Conservation (phyloP, 345 rosid species). For the Zanthoxylum bungeanum region DNA sequence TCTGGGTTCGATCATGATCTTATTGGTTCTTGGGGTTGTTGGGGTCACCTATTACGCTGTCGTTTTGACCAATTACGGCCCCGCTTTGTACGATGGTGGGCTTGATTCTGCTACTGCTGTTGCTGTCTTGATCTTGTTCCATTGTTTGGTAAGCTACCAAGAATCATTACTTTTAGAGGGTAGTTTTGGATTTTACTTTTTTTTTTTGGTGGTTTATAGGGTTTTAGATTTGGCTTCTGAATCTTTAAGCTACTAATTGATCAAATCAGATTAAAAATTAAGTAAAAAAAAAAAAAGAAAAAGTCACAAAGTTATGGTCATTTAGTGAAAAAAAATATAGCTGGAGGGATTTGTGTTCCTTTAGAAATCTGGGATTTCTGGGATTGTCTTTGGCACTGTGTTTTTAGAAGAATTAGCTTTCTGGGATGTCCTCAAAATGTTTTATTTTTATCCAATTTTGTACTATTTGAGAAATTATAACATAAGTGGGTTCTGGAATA, state of each 20-base stretch:
- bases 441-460: too few species aligned
- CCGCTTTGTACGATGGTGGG: slow-evolving; percentile 66
- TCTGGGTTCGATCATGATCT: slow-evolving; percentile 98
- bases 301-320: background rate
- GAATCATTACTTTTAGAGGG: background rate
- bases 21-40: slow-evolving; percentile 84
- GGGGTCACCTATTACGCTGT: slow-evolving; percentile 93
- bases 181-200: too few species aligned
- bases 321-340: background rate
- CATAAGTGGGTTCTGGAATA: background rate
- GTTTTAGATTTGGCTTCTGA: slow-evolving; percentile 7
- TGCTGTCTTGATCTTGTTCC: slow-evolving; percentile 65
- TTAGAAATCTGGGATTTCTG: too few species aligned
- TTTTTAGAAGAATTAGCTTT: background rate
- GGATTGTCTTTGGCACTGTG: too few species aligned
- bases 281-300: too few species aligned
- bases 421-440: too few species aligned
- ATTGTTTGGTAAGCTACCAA: slow-evolving; percentile 59
- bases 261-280: background rate
- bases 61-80: slow-evolving; percentile 85
- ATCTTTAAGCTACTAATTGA: background rate
- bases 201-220: slow-evolving; percentile 4
- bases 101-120: slow-evolving; percentile 55
- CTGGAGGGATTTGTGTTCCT: too few species aligned
- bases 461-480: background rate